Conservation (phyloP, 805 yeast genomes). For the Candida succiphila region DNA sequence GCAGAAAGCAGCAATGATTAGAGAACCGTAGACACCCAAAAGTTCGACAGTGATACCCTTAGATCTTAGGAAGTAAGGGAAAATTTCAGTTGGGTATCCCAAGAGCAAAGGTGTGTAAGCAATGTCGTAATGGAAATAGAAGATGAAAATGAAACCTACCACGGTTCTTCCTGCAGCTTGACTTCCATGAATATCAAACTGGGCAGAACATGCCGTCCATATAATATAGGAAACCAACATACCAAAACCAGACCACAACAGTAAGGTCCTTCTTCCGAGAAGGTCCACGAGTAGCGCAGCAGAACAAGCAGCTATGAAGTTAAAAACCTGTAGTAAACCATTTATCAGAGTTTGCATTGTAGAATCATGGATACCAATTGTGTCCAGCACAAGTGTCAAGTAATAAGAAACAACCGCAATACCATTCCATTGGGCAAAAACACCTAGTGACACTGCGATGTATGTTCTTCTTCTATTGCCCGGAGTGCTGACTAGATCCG, state of each 20-base stretch:
- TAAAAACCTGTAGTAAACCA: constrained; percentile 37
- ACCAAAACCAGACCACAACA: constrained; percentile 22
- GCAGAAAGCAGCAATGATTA: constrained; percentile 13
- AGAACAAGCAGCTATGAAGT: constrained; percentile 24
- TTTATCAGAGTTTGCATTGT: constrained; percentile 37
- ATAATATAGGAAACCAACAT: constrained; percentile 29
- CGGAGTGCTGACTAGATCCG: constrained; percentile 25
- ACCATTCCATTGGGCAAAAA: constrained; percentile 32
- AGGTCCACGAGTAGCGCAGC: constrained; percentile 20
- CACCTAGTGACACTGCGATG: constrained; percentile 19
- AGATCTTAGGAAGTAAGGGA: constrained; percentile 48
- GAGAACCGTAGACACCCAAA: constrained; percentile 7
- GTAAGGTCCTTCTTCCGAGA: constrained; percentile 26
- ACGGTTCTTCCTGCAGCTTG: constrained; percentile 16
- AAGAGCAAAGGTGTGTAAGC: constrained; percentile 36
- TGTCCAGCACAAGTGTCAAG: constrained; percentile 31
- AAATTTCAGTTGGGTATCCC: constrained; percentile 52
- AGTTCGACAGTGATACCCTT: constrained; percentile 44
- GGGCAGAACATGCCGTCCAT: constrained; percentile 38
- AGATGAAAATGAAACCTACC: constrained; percentile 9
- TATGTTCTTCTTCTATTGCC: constrained; percentile 29
- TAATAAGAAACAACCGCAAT: constrained; percentile 39
- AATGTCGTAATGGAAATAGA: constrained; percentile 29
- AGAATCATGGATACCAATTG: constrained; percentile 42
- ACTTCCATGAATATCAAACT: constrained; percentile 27